Percentiles rank a stretch among this genome's conserved stretches.
phyloP scores from a whole-genome alignment of 2,329 filamentous ascomycete species.

The Pseudohalonectria lignicola region DNA sequence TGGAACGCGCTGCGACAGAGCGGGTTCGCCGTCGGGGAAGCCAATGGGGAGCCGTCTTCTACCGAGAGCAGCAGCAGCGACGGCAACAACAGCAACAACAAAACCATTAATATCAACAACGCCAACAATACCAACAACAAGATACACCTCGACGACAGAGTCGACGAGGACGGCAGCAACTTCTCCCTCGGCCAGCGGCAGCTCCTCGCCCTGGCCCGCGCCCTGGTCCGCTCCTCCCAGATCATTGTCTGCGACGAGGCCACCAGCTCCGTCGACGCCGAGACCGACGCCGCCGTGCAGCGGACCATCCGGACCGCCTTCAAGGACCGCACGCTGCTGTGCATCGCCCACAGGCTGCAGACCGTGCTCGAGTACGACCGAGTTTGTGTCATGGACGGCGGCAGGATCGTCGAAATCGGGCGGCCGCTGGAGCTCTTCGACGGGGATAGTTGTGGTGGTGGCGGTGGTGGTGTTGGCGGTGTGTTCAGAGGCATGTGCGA shows the following conservation, averaged over 20 bases:
- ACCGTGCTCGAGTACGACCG: not conserved
- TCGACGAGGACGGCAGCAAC: slow-evolving; percentile 62
- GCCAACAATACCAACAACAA: not conserved
- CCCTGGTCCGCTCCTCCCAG: slow-evolving; percentile 42
- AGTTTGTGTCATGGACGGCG: slow-evolving; percentile 61
- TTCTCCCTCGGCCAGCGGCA: slow-evolving; percentile 61
- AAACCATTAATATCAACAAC: not conserved
- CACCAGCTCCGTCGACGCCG: slow-evolving; percentile 45
- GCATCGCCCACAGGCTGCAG: slow-evolving; percentile 31
- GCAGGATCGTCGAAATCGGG: slow-evolving; percentile 58
- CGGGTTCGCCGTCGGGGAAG: not conserved
- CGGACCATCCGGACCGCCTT: slow-evolving; percentile 51
- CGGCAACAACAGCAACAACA: not conserved
- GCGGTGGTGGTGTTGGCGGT: slow-evolving; percentile 34
- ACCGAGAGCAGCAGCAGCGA: not conserved
- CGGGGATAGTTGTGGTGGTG: slow-evolving; percentile 27
- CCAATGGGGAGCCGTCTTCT: not conserved
- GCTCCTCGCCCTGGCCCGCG: slow-evolving; percentile 32
- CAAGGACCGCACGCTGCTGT: slow-evolving; percentile 54
- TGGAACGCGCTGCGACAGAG: not conserved
- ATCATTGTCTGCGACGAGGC: slow-evolving; percentile 42
- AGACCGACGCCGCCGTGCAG: slow-evolving; percentile 63
- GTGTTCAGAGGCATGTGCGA: slow-evolving; percentile 59
- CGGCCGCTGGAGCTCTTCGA: slow-evolving; percentile 49
- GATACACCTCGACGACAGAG: slow-evolving; percentile 27